These are phyloP conservation scores for Dendrobium officinale DNA, from an alignment of 106 monocot species.

Conservation along the genomic window DNA sequence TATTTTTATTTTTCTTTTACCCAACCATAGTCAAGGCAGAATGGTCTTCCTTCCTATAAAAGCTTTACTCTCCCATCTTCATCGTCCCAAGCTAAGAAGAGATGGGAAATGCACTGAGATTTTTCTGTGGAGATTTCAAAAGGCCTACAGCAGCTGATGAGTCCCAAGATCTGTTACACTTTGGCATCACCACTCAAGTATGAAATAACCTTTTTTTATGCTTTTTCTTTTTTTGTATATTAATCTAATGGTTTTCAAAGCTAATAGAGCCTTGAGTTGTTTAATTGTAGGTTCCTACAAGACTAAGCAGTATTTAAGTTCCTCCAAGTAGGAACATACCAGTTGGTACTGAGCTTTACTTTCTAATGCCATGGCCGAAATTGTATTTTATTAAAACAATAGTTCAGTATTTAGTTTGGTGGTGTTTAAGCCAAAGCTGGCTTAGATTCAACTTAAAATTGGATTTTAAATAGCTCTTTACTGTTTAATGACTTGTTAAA, in stretches of 20 bases:
- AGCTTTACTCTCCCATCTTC: neutral
- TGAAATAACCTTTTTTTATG: neutral
- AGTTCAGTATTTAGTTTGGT: too few relatives aligned
- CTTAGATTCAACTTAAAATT: too few relatives aligned
- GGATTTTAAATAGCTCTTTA: too few relatives aligned
- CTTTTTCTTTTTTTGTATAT: too few relatives aligned
- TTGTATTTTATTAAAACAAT: too few relatives aligned
- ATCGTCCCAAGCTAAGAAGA: neutral
- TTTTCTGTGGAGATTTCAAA: slow-evolving; percentile 9
- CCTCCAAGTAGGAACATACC: slow-evolving; percentile 49
- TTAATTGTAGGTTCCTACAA: slow-evolving; percentile 41
- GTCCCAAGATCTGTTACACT: slow-evolving; percentile 27
- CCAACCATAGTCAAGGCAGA: too few relatives aligned
- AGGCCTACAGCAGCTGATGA: neutral
- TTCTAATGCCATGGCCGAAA: neutral
- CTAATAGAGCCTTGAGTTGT: neutral
- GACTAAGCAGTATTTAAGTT: slow-evolving; percentile 40
- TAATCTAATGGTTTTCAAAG: too few relatives aligned
- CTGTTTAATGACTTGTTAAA: too few relatives aligned
- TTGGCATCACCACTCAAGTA: slow-evolving; percentile 41
- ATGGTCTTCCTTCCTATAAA: too few relatives aligned
- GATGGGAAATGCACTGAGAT: slow-evolving; percentile 49
- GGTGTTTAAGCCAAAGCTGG: too few relatives aligned
- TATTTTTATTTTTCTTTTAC: too few relatives aligned
- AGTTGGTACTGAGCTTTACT: slow-evolving; percentile 35